Evolutionary conservation across 495 filamentous ascomycete genomes (phyloP), one percentile per base, ranked within the genome.

Genomic region (Evernia prunastri): DNA sequence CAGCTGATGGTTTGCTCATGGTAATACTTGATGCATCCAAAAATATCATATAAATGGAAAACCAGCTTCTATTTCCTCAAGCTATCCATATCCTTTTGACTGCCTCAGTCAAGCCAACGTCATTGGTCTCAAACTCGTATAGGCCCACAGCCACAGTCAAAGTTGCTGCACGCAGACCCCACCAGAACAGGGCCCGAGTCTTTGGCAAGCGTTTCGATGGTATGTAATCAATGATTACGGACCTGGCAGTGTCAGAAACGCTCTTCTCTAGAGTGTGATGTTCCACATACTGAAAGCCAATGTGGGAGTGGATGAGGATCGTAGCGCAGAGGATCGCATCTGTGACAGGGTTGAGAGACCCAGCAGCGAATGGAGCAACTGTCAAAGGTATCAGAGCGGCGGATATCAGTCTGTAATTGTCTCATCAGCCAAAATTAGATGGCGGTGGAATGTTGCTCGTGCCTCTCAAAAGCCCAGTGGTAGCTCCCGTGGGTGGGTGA

Each of bases 111-210:
- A 98, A 71, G 60, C 94, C 94, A 45, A 98, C 91, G 70, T 98
- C 94, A 73, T 96, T 97, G n/a, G 94, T 98, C 86, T 98, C 92
- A 73, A 97, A 97, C 80, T 96, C 92, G 78, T 97, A 98, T 63
- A 97, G 81, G 57, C 92, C 93, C 68, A 96, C 79, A 33, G 87
- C 90, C 45, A 94, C 93, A 58, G 89, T 77, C 59, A 90, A 77
- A 42, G 95, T 96, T 67, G 84, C 86, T 60, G 80, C 81, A 70
- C 89, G 90, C 57, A 97, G 85, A 37, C 81, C 79, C 92, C 91
- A 97, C 73, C 80, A 81, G 73, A 88, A 80, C 43, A 79, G 33
- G 63, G 81, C 82, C 69, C 84, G 79, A 54, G 82, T 77, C 69
- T 84, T 86, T 39, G 92, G 91, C 62, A 89, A 79, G 64, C 85